Evolutionary conservation across 176 grass and related monocot genomes (phyloP).

Genomic region (Tuctoria greenei): DNA sequence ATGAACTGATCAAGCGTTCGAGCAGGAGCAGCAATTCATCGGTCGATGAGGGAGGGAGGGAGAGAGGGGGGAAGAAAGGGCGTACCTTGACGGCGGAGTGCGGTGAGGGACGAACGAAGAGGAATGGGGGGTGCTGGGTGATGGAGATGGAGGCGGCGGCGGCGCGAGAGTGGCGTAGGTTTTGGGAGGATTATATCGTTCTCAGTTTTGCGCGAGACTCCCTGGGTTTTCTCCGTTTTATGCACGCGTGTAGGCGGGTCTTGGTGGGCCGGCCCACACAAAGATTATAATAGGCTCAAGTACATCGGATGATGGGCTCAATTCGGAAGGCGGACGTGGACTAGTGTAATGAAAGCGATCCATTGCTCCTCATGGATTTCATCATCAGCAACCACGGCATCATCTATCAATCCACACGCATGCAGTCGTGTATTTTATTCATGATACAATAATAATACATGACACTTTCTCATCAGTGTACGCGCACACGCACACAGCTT

Average conservation of each 20-base stretch:
- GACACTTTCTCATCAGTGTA: too few species aligned
- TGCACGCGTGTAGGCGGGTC: too few species aligned
- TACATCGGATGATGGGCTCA: neutral
- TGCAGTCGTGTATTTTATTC: too few species aligned
- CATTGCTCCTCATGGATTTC: too few species aligned
- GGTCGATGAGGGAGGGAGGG: neutral
- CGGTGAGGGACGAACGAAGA: neutral
- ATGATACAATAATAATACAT: too few species aligned
- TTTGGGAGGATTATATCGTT: constrained; percentile 46
- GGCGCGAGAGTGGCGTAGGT: constrained; percentile 11
- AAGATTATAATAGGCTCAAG: neutral
- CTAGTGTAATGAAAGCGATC: too few species aligned
- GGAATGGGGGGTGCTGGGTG: neutral
- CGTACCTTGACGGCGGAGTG: constrained; percentile 41
- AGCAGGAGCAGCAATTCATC: neutral
- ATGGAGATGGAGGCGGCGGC: constrained; percentile 15
- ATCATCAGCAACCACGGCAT: too few species aligned
- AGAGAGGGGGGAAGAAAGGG: neutral
- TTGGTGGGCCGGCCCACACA: neutral
- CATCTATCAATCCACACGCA: too few species aligned
- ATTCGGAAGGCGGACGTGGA: too few species aligned
- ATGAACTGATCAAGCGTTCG: neutral
- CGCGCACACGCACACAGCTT: too few species aligned
- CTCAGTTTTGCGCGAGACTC: neutral
- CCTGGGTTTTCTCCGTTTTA: neutral